phyloP scores from a whole-genome alignment of 768 basidiomycete species.

The Lactarius tabidus region DNA sequence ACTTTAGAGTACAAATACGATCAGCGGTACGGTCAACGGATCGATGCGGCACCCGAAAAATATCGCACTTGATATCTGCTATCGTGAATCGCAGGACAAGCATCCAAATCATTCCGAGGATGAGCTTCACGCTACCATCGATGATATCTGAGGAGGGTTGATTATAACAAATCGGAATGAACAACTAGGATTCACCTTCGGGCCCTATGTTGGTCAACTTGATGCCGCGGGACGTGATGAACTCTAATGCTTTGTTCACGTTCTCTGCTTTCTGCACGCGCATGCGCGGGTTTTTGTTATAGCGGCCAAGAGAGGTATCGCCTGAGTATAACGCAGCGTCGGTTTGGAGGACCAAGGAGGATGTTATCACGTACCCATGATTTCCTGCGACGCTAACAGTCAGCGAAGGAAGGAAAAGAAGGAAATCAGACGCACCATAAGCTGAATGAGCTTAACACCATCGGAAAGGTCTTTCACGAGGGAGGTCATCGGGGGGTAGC shows the following conservation, averaged over 20 bases:
- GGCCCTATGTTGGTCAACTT: slow-evolving; percentile 97
- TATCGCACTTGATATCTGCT: slow-evolving; percentile 87
- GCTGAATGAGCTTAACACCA: slow-evolving; percentile 91
- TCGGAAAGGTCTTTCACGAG: slow-evolving; percentile 89
- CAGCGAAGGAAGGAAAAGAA: slow-evolving; percentile 1
- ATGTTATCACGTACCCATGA: slow-evolving; percentile 66
- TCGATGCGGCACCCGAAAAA: background rate
- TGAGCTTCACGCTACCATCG: slow-evolving; percentile 97
- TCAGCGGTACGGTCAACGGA: background rate
- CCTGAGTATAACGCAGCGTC: slow-evolving; percentile 42
- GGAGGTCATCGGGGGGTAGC: slow-evolving; percentile 84
- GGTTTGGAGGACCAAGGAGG: slow-evolving; percentile 5
- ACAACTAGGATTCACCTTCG: slow-evolving; percentile 54
- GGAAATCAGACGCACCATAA: slow-evolving; percentile 57
- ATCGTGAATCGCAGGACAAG: slow-evolving; percentile 96
- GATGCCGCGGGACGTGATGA: slow-evolving; percentile 90
- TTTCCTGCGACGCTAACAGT: slow-evolving; percentile 61
- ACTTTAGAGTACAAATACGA: slow-evolving; percentile 39
- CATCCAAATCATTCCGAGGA: slow-evolving; percentile 99
- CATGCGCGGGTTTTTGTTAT: slow-evolving; percentile 86
- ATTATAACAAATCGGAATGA: slow-evolving; percentile 4
- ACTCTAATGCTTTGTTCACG: slow-evolving; percentile 93
- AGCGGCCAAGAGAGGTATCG: slow-evolving; percentile 89
- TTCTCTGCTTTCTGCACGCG: slow-evolving; percentile 98
- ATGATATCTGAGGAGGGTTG: slow-evolving; percentile 73